Evolutionary conservation across 371 early-diverging fungal species (phyloP), one percentile per base, ranked within the genome.

Genomic region (Basidiobolus meristosporus): DNA sequence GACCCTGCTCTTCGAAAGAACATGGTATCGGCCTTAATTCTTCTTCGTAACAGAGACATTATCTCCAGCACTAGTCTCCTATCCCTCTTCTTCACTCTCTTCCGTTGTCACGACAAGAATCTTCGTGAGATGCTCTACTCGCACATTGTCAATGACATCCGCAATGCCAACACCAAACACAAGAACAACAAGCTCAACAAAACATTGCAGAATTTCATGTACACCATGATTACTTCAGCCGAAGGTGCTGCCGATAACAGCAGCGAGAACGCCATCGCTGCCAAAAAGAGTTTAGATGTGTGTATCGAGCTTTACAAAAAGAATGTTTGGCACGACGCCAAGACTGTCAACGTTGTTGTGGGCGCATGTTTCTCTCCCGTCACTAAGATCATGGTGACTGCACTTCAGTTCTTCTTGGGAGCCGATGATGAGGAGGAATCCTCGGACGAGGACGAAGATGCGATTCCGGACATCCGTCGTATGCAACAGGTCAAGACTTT

Each of bases 111-210:
- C 42, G 97, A 96, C 63, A 92, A 95, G 59, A 53, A 62, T 18
- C 77, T 96, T 29, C 72, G 97, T 23, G 77, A 77, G 40, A 45
- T 79, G 44, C 68, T 96, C 31, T 89, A 91, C 61, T 71, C 54
- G 40, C 84, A 88, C 50, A 95, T 96, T 49, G 86, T 95, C 10
- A 77, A 68, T 42, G 95, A 96, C 53, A 88, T 96, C 63, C 86
- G 86, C 52, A 72, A 67, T 44, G 69, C 87, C 39, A 96, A 95
- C 57, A 69, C 71, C 35, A 85, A 87, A 52, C 73, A 73, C 20
- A 90, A 85, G 59, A 91, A 96, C 69, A 90, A 92, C 68, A 82
- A 82, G 53, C 60, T 96, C 43, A 96, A 96, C 75, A 88, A 84
- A 57, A 73, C 83, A 1, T 65, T 95, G 31, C 96, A 95, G 62